Evolutionary conservation across 352 stramenopile genomes (phyloP).

Genomic region (Pythium periplocum): DNA sequence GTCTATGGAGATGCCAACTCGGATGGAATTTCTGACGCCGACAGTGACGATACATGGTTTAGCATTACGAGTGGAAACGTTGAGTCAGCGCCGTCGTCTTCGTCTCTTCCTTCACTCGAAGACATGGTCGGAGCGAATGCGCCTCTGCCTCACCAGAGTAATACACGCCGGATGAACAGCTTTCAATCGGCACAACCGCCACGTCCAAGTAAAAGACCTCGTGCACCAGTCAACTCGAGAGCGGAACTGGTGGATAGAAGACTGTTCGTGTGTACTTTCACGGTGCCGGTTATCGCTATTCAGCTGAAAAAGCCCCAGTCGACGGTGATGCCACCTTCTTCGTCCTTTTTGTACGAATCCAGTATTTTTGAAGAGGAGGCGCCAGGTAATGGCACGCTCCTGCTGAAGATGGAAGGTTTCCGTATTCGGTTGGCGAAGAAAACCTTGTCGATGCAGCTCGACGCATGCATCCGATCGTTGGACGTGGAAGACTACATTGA

Average conservation of each 20-base stretch:
- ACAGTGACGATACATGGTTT: constrained; percentile 88
- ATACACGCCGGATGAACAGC: neutral
- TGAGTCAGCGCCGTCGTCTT: constrained; percentile 17
- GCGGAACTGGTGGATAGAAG: constrained; percentile 62
- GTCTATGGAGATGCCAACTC: constrained; percentile 21
- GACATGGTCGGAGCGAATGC: neutral
- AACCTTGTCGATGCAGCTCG: constrained; percentile 72
- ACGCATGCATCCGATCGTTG: constrained; percentile 59
- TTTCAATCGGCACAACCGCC: neutral
- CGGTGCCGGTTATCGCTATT: constrained; percentile 72
- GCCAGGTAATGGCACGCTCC: constrained; percentile 55
- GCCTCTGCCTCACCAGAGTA: no score
- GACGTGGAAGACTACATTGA: constrained; percentile 78
- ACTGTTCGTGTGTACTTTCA: constrained; percentile 78
- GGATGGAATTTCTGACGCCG: constrained; percentile 61
- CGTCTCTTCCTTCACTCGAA: neutral
- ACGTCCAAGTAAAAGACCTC: constrained; percentile 5
- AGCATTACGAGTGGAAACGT: constrained; percentile 74
- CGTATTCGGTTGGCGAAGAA: constrained; percentile 74
- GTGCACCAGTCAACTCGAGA: constrained; percentile 5
- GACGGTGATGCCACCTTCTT: constrained; percentile 29
- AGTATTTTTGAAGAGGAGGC: constrained; percentile 38
- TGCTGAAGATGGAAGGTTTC: constrained; percentile 80
- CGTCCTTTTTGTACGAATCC: constrained; percentile 53
- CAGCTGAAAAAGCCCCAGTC: constrained; percentile 74